Conservation (phyloP, 1,139 yeast species). For the Keqinozyma sinolaborantium region DNA sequence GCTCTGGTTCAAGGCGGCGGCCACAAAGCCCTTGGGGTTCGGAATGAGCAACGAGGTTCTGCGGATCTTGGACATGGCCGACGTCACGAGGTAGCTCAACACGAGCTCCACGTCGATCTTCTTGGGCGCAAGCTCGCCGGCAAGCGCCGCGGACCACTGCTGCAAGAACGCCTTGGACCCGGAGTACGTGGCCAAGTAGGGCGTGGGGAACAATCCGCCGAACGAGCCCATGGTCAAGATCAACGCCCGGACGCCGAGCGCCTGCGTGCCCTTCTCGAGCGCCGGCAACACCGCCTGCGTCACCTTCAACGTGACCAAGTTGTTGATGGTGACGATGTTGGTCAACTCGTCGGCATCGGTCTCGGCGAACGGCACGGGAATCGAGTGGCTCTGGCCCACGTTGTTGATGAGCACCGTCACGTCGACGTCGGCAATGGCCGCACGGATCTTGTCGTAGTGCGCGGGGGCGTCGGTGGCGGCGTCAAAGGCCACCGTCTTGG, state of each 20-base stretch:
- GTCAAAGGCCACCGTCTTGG: slow-evolving; percentile 75
- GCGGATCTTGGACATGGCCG: slow-evolving; percentile 93
- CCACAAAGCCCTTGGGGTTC: slow-evolving; percentile 74
- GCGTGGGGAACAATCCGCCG: slow-evolving; percentile 92
- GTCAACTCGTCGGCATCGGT: slow-evolving; percentile 71
- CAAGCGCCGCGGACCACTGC: slow-evolving; percentile 84
- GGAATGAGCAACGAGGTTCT: slow-evolving; percentile 77
- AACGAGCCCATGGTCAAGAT: slow-evolving; percentile 95
- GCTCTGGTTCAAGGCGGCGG: slow-evolving; percentile 57
- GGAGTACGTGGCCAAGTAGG: slow-evolving; percentile 87
- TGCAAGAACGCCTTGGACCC: slow-evolving; percentile 96
- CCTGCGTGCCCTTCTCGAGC: slow-evolving; percentile 50
- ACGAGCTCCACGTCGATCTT: slow-evolving; percentile 84
- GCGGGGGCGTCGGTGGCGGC: slow-evolving; percentile 55
- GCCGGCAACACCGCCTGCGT: slow-evolving; percentile 75
- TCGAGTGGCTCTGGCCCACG: slow-evolving; percentile 92
- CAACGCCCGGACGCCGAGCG: slow-evolving; percentile 54
- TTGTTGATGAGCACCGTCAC: slow-evolving; percentile 82
- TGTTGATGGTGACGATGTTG: slow-evolving; percentile 81
- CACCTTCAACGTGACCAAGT: slow-evolving; percentile 76
- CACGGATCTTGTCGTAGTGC: slow-evolving; percentile 42
- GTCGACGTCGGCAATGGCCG: slow-evolving; percentile 40
- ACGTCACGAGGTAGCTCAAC: slow-evolving; percentile 87
- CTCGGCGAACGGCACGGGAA: slow-evolving; percentile 90
- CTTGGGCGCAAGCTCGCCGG: slow-evolving; percentile 72